Percentiles rank a stretch among this genome's conserved stretches.
Conservation (phyloP, 1,284 basidiomycete species). For the Anthracocystis panici-leucophaei region DNA sequence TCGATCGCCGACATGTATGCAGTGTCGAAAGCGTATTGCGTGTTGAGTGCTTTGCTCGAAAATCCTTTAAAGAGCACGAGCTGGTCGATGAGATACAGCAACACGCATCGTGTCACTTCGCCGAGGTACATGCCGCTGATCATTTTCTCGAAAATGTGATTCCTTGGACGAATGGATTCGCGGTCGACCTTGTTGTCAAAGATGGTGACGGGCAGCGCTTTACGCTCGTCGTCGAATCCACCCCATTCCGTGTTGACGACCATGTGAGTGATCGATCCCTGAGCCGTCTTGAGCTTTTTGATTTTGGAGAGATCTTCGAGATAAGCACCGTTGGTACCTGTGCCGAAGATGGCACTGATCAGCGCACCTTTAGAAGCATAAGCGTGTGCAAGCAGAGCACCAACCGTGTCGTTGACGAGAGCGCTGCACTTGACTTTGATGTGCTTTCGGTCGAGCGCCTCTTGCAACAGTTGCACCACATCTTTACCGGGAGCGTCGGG, state of each 20-base stretch:
- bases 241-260: constrained; percentile 93
- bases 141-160: constrained; percentile 97
- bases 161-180: constrained; percentile 90
- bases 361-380: constrained; percentile 87
- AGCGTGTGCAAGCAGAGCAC: constrained; percentile 89
- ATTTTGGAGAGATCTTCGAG: constrained; percentile 88
- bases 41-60: constrained; percentile 80
- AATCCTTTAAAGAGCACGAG: constrained; percentile 81
- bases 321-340: constrained; percentile 97
- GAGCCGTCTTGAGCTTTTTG: constrained; percentile 74
- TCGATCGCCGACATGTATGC: constrained; percentile 91
- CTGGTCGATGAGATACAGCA: constrained; percentile 86
- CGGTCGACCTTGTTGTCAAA: constrained; percentile 94
- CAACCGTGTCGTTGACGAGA: constrained; percentile 94
- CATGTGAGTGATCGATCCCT: constrained; percentile 74
- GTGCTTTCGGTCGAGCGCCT: constrained; percentile 91
- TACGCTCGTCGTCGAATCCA: constrained; percentile 73
- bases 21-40: constrained; percentile 92
- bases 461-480: constrained; percentile 89
- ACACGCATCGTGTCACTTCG: constrained; percentile 87
- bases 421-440: constrained; percentile 93
- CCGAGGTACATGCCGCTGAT: constrained; percentile 99
- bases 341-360: constrained; percentile 92
- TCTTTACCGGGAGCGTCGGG: constrained; percentile 84
- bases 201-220: constrained; percentile 88